Percentiles rank a stretch among this genome's conserved stretches.
Evolutionary conservation across 1,284 basidiomycete species (phyloP).

Genomic region (Peniophora sp.): DNA sequence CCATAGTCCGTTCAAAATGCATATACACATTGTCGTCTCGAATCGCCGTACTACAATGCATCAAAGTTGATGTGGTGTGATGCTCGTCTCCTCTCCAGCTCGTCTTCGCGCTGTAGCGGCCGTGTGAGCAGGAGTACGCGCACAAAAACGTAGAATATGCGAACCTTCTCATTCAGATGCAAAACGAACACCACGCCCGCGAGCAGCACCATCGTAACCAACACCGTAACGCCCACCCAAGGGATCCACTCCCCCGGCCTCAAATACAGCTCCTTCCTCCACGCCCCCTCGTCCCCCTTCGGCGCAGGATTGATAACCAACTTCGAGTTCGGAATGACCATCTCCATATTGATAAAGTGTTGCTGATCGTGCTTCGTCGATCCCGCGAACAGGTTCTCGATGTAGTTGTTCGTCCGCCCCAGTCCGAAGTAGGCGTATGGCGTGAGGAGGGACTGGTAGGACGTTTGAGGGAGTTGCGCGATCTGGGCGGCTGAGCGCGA

Average conservation of each 20-base stretch:
- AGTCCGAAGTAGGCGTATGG: constrained; percentile 97
- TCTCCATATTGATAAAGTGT: constrained; percentile 88
- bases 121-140: constrained; percentile 3
- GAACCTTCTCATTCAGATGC: constrained; percentile 87
- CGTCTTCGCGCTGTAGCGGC: constrained; percentile 73
- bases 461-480: constrained; percentile 86
- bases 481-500: constrained; percentile 88
- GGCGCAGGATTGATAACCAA: constrained; percentile 85
- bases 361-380: constrained; percentile 65
- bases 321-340: constrained; percentile 95
- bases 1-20: background rate
- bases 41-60: constrained; percentile 51
- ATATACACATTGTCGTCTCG: background rate
- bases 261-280: constrained; percentile 89
- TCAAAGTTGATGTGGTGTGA: constrained; percentile 97
- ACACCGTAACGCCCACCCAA: constrained; percentile 86
- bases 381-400: constrained; percentile 93
- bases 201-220: constrained; percentile 68
- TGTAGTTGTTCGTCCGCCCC: constrained; percentile 99
- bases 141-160: constrained; percentile 15
- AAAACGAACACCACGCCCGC: constrained; percentile 81
- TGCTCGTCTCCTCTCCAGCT: constrained; percentile 77
- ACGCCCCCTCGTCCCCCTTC: constrained; percentile 41
- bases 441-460: constrained; percentile 82
- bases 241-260: constrained; percentile 97